These are phyloP conservation scores for Candida glucosophila DNA, from an alignment of 1,139 yeast genomes.

Conservation along the genomic window DNA sequence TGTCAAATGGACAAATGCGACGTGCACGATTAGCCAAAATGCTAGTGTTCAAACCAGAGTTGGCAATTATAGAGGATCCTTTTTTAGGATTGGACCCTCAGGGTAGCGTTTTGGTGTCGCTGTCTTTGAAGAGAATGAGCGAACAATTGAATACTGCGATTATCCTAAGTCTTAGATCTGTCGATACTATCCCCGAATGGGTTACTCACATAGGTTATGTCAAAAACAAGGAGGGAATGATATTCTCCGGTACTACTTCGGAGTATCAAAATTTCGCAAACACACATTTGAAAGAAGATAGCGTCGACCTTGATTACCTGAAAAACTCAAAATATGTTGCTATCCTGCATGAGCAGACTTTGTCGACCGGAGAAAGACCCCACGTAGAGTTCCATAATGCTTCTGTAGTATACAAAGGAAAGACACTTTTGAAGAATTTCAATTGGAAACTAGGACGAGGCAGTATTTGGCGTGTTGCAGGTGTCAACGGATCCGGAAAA, in stretches of 20 bases:
- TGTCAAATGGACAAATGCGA: constrained; percentile 90
- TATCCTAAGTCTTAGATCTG: constrained; percentile 67
- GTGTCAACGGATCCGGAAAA: constrained; percentile 90
- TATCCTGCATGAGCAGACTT: constrained; percentile 5
- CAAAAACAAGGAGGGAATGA: constrained; percentile 40
- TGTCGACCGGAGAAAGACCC: constrained; percentile 10
- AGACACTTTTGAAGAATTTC: constrained; percentile 50
- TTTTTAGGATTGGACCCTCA: constrained; percentile 82
- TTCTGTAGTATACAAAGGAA: constrained; percentile 57
- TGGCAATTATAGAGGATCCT: constrained; percentile 81
- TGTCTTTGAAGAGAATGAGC: constrained; percentile 21
- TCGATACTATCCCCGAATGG: constrained; percentile 76
- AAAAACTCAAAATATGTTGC: constrained; percentile 2
- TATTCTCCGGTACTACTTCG: constrained; percentile 35
- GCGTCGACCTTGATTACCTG: constrained; percentile 1
- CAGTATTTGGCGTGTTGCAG: constrained; percentile 81
- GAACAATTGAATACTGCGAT: constrained; percentile 24
- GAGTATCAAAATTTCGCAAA: constrained; percentile 8
- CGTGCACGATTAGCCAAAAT: constrained; percentile 81
- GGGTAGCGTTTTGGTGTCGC: constrained; percentile 54
- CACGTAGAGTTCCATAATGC: constrained; percentile 57
- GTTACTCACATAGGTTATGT: constrained; percentile 61
- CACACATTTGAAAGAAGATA: constrained; percentile 2
- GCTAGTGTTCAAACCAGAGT: constrained; percentile 52
- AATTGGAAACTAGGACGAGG: constrained; percentile 63